Evolutionary conservation across 768 basidiomycete genomes (phyloP).

Genomic region (Leccinum barrowsii): DNA sequence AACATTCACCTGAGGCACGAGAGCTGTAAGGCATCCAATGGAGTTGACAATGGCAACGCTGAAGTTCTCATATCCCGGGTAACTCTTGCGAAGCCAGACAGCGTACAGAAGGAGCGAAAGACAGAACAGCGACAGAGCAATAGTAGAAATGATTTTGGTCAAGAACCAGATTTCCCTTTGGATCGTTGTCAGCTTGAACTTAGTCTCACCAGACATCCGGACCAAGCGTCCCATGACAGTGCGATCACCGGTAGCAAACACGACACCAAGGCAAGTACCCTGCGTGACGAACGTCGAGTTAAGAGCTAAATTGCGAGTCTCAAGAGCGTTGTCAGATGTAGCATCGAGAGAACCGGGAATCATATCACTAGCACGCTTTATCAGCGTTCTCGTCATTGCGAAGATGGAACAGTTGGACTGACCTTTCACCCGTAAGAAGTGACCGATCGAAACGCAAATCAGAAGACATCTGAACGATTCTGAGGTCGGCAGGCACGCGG

Average conservation of each 20-base stretch:
- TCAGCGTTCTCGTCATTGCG: neutral
- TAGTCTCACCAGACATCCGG: constrained; percentile 44
- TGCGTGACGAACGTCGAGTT: constrained; percentile 41
- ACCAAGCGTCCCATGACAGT: constrained; percentile 53
- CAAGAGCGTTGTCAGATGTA: constrained; percentile 46
- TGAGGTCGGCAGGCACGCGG: constrained; percentile 57
- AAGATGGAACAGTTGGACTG: neutral
- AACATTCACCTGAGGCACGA: constrained; percentile 36
- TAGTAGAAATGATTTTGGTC: constrained; percentile 45
- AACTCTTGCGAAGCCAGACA: constrained; percentile 36
- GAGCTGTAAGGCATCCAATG: constrained; percentile 36
- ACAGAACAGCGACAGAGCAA: constrained; percentile 38
- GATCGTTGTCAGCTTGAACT: constrained; percentile 41
- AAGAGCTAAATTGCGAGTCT: constrained; percentile 46
- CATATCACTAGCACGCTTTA: constrained; percentile 31
- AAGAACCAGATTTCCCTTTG: constrained; percentile 43
- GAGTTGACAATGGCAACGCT: constrained; percentile 36
- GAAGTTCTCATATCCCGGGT: constrained; percentile 31
- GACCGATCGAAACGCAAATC: constrained; percentile 53
- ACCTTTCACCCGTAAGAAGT: constrained; percentile 51
- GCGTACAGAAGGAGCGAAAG: constrained; percentile 38
- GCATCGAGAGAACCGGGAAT: constrained; percentile 40
- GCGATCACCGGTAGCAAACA: constrained; percentile 40
- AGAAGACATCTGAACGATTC: constrained; percentile 48
- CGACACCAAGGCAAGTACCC: constrained; percentile 38